Conservation (phyloP, 257 asterid species). For the Petrea volubilis region DNA sequence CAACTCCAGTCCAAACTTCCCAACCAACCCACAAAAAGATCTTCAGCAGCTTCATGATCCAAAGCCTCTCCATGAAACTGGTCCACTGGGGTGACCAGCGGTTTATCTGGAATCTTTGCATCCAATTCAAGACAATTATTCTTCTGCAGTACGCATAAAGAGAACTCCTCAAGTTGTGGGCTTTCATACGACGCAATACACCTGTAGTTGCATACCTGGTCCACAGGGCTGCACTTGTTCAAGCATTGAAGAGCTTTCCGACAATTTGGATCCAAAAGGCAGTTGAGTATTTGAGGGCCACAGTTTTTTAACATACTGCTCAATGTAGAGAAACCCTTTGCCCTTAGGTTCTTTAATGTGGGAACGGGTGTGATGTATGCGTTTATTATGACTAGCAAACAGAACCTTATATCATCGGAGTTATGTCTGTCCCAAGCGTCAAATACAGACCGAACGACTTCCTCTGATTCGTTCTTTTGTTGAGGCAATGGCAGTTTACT, state of each 20-base stretch:
- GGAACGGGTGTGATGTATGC: slow-evolving; percentile 82
- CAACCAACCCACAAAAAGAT: slow-evolving; percentile 88
- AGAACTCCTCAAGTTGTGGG: slow-evolving; percentile 71
- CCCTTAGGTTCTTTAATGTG: slow-evolving; percentile 67
- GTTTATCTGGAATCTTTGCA: slow-evolving; percentile 79
- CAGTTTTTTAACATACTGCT: slow-evolving; percentile 80
- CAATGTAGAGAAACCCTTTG: slow-evolving; percentile 82
- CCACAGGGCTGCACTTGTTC: slow-evolving; percentile 89
- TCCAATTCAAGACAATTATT: slow-evolving; percentile 79
- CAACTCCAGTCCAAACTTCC: slow-evolving; percentile 88
- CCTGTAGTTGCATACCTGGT: slow-evolving; percentile 86
- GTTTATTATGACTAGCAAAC: slow-evolving; percentile 72
- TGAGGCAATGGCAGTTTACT: slow-evolving; percentile 50
- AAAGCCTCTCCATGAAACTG: slow-evolving; percentile 59
- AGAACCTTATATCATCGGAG: slow-evolving; percentile 86
- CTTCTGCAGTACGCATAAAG: slow-evolving; percentile 83
- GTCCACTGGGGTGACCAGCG: slow-evolving; percentile 60
- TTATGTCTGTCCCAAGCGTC: slow-evolving; percentile 86
- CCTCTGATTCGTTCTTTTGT: slow-evolving; percentile 51
- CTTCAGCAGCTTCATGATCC: slow-evolving; percentile 78
- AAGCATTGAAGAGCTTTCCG: slow-evolving; percentile 90
- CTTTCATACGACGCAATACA: slow-evolving; percentile 92
- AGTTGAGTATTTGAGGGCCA: slow-evolving; percentile 80
- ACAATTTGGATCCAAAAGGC: slow-evolving; percentile 78
- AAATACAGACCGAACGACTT: slow-evolving; percentile 49